Percentiles rank a stretch among this genome's conserved stretches.
phyloP scores from a whole-genome alignment of 768 basidiomycete genomes.

The Rhodotorula paludigena region DNA sequence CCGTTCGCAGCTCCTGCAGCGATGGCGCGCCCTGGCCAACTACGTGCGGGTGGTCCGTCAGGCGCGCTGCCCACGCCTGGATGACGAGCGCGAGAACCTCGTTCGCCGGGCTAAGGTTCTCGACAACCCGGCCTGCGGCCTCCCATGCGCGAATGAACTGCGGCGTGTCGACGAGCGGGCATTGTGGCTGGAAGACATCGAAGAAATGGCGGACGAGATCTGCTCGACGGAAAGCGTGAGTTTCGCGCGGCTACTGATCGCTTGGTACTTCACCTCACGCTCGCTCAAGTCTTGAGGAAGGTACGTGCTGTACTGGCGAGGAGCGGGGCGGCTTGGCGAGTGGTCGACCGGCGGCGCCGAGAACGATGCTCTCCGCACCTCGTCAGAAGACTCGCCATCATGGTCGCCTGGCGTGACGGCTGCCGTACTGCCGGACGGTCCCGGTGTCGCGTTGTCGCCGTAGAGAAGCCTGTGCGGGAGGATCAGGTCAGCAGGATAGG shows the following conservation, averaged over 20 bases:
- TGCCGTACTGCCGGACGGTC: not conserved
- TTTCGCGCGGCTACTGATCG: not conserved
- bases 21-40: conserved; percentile 13
- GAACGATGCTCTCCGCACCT: not conserved
- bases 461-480: not conserved
- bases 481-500: not conserved
- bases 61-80: conserved; percentile 26
- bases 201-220: conserved; percentile 25
- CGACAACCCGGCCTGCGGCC: conserved; percentile 7
- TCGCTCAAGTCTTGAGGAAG: not conserved
- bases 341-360: not conserved
- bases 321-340: not conserved
- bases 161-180: conserved; percentile 24
- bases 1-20: conserved; percentile 7
- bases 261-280: not conserved
- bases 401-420: not conserved
- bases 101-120: conserved; percentile 12
- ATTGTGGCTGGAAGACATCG: conserved; percentile 17
- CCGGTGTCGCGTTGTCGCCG: not conserved
- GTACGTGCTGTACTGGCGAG: not conserved
- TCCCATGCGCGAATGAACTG: conserved; percentile 14
- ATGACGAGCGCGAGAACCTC: conserved; percentile 22
- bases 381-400: not conserved
- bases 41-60: conserved; percentile 14
- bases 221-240: not conserved